A percentile compares a stretch with the other conserved stretches of the same genome.
These are phyloP conservation scores for Nemania sp. DNA, from an alignment of 2,329 filamentous ascomycete species.

Conservation along the genomic window DNA sequence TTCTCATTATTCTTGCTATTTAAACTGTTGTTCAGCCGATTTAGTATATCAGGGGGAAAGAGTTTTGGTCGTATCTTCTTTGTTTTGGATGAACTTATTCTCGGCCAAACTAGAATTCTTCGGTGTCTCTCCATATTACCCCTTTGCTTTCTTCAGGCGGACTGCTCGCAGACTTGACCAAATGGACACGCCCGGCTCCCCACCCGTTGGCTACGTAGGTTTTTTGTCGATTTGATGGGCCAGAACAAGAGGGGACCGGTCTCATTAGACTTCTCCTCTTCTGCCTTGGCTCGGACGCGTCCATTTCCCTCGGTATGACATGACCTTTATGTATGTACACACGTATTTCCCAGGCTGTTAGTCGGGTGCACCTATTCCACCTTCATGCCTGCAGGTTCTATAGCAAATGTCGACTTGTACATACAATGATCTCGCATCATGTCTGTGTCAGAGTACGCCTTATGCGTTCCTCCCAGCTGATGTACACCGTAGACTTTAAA, in stretches of 20 bases:
- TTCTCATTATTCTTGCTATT: slow-evolving; percentile 19
- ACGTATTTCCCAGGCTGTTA: slow-evolving; percentile 12
- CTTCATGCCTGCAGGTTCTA: slow-evolving; percentile 11
- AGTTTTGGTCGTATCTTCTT: slow-evolving; percentile 4
- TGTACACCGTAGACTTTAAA: too few species aligned
- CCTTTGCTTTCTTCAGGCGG: slow-evolving; percentile 11
- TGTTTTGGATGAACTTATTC: slow-evolving; percentile 15
- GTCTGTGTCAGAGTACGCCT: background rate
- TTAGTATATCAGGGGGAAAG: background rate
- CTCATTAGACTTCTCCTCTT: background rate
- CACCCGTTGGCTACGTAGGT: background rate
- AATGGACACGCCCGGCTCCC: background rate
- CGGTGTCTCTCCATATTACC: slow-evolving; percentile 16
- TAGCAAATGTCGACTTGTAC: slow-evolving; percentile 21
- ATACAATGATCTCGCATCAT: slow-evolving; percentile 6
- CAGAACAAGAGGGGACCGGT: background rate
- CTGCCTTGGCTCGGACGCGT: slow-evolving; percentile 13
- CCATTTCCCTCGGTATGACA: slow-evolving; percentile 3
- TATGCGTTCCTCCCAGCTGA: too few species aligned
- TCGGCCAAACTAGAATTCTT: slow-evolving; percentile 20
- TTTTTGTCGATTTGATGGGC: background rate
- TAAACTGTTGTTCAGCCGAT: slow-evolving; percentile 18
- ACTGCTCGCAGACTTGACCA: background rate
- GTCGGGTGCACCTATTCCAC: background rate
- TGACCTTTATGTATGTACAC: slow-evolving; percentile 21